Percentiles rank a stretch among this genome's conserved stretches.
phyloP scores from a whole-genome alignment of 1,139 yeast genomes.

The Yamadazyma sp. region DNA sequence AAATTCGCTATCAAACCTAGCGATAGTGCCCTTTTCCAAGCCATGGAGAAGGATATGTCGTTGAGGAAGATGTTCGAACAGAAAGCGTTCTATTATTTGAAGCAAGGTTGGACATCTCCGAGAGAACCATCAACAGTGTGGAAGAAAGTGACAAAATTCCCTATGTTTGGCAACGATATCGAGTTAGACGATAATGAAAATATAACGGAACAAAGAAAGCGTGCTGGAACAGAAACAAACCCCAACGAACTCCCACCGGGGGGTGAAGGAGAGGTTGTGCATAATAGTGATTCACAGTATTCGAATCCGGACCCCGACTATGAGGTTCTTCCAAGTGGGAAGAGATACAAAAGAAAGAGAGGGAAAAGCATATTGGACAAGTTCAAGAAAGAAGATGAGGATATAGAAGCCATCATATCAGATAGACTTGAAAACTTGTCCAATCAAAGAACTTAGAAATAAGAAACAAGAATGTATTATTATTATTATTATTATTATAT shows the following conservation, averaged over 20 bases:
- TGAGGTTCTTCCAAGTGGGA: constrained; percentile 73
- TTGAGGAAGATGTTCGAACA: constrained; percentile 71
- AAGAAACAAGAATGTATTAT: not conserved
- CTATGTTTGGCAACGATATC: constrained; percentile 7
- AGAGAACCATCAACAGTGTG: constrained; percentile 35
- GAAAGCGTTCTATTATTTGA: constrained; percentile 68
- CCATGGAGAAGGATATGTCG: constrained; percentile 68
- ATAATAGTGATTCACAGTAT: constrained; percentile 18
- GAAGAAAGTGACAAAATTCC: constrained; percentile 7
- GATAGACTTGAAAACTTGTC: constrained; percentile 29
- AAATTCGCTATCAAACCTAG: constrained; percentile 60
- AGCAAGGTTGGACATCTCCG: constrained; percentile 78
- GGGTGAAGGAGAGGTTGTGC: constrained; percentile 41
- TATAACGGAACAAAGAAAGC: constrained; percentile 42
- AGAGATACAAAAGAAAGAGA: constrained; percentile 46
- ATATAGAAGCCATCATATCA: constrained; percentile 60
- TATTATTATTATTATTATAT: not conserved
- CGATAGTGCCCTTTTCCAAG: constrained; percentile 78
- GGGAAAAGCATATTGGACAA: constrained; percentile 24
- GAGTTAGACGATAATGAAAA: constrained; percentile 12
- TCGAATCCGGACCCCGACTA: constrained; percentile 24
- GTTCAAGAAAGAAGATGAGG: constrained; percentile 41
- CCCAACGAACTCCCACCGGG: constrained; percentile 52
- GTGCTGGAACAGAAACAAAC: constrained; percentile 51
- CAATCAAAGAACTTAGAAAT: not conserved